Evolutionary conservation across 2,329 filamentous ascomycete species (phyloP).

Genomic region (Cercospora zeae-maydis): DNA sequence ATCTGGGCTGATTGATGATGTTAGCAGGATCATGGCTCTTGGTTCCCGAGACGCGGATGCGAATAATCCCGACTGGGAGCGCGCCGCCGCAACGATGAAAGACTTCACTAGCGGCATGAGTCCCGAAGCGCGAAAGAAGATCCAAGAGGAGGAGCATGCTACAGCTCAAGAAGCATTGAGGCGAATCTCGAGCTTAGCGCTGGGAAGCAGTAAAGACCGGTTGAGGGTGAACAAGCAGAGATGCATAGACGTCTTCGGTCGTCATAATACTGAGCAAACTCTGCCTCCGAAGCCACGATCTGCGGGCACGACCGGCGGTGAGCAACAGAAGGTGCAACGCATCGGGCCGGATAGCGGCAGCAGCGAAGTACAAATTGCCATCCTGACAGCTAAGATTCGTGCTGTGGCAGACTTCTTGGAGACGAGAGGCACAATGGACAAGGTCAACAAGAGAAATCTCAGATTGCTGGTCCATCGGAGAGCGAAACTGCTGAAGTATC

Average conservation of each 20-base stretch:
- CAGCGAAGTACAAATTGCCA: constrained; percentile 95
- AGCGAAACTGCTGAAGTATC: constrained; percentile 82
- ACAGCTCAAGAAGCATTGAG: constrained; percentile 71
- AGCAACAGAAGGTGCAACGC: constrained; percentile 50
- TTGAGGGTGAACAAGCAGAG: constrained; percentile 78
- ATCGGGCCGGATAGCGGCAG: constrained; percentile 91
- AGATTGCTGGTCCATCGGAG: constrained; percentile 79
- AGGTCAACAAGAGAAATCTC: constrained; percentile 89
- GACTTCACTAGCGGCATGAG: constrained; percentile 36
- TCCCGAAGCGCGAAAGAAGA: constrained; percentile 45
- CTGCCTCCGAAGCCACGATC: constrained; percentile 58
- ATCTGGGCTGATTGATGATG: background rate
- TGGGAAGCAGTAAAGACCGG: constrained; percentile 73
- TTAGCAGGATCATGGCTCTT: background rate
- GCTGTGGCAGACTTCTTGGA: constrained; percentile 70
- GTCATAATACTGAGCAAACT: constrained; percentile 76
- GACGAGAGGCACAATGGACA: constrained; percentile 73
- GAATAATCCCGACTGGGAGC: constrained; percentile 13
- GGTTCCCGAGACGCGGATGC: background rate
- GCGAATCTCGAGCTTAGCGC: constrained; percentile 73
- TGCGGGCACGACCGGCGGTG: constrained; percentile 17
- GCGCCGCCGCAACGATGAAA: background rate
- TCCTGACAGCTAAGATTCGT: constrained; percentile 90
- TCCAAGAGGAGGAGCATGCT: constrained; percentile 36
- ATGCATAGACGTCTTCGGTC: constrained; percentile 82